phyloP scores from a whole-genome alignment of 768 basidiomycete genomes.

The Neoboletus magnificus region DNA sequence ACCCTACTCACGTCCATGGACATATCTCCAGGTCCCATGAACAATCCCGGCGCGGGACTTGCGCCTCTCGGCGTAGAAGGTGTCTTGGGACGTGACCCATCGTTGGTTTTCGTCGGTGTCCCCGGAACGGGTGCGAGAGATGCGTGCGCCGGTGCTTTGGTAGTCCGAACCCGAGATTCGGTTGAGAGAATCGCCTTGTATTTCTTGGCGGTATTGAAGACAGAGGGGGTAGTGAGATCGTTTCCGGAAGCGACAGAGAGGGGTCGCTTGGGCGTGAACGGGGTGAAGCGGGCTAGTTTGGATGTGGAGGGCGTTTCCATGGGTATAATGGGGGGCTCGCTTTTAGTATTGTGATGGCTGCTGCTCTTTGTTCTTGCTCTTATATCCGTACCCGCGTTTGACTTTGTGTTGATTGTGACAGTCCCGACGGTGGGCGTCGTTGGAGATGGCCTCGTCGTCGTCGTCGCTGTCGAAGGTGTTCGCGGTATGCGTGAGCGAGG shows the following conservation, averaged over 20 bases:
- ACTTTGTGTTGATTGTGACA: background rate
- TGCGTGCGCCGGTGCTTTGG: slow-evolving; percentile 28
- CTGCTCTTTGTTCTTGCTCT: background rate
- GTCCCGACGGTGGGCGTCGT: background rate
- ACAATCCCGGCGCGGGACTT: slow-evolving; percentile 41
- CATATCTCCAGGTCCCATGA: slow-evolving; percentile 50
- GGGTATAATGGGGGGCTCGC: background rate
- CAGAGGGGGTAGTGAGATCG: slow-evolving; percentile 36
- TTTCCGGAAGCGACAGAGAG: slow-evolving; percentile 36
- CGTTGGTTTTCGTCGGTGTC: slow-evolving; percentile 46
- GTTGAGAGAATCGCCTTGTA: slow-evolving; percentile 62
- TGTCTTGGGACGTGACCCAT: slow-evolving; percentile 47
- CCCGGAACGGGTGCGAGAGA: slow-evolving; percentile 48
- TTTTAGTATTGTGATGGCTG: background rate
- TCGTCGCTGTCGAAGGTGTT: slow-evolving; percentile 1
- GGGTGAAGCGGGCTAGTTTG: slow-evolving; percentile 39
- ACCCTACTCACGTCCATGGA: slow-evolving; percentile 71
- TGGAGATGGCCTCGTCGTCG: background rate
- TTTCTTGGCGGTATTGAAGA: slow-evolving; percentile 53
- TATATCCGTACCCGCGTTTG: background rate
- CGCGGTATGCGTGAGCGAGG: background rate
- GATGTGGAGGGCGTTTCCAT: slow-evolving; percentile 29
- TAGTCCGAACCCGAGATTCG: slow-evolving; percentile 34
- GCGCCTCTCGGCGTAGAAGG: slow-evolving; percentile 52
- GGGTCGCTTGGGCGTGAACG: slow-evolving; percentile 57